Evolutionary conservation across 2,329 filamentous ascomycete species (phyloP).

Genomic region (Calonectria montana): DNA sequence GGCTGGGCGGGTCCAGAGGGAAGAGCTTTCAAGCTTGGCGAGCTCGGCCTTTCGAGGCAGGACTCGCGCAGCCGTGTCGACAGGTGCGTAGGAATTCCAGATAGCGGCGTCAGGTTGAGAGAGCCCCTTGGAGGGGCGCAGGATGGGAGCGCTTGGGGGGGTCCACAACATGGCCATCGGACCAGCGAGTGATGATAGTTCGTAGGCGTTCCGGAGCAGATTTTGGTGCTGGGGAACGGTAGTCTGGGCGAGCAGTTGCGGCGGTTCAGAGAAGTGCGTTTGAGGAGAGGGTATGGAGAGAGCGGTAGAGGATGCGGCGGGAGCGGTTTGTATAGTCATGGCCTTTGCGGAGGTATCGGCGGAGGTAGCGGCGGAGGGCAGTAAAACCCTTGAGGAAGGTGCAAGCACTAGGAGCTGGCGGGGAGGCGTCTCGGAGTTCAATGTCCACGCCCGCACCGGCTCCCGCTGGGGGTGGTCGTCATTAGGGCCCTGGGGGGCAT

Average conservation of each 20-base stretch:
- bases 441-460: constrained; percentile 16
- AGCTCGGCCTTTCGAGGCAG: constrained; percentile 44
- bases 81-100: constrained; percentile 51
- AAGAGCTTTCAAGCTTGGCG: constrained; percentile 48
- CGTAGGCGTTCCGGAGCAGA: constrained; percentile 15
- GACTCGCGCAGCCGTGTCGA: constrained; percentile 42
- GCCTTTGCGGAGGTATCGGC: constrained; percentile 8
- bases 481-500: not conserved
- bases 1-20: constrained; percentile 48
- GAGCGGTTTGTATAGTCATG: constrained; percentile 18
- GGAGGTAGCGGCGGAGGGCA: constrained; percentile 19
- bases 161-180: constrained; percentile 42
- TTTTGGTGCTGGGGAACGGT: constrained; percentile 24
- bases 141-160: constrained; percentile 32
- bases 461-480: not conserved
- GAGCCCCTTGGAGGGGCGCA: constrained; percentile 43
- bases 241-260: constrained; percentile 4
- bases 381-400: constrained; percentile 23
- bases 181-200: constrained; percentile 14
- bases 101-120: constrained; percentile 51
- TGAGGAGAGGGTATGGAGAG: not conserved
- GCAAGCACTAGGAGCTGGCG: constrained; percentile 13
- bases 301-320: constrained; percentile 23
- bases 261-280: constrained; percentile 23
- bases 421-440: constrained; percentile 17